Evolutionary conservation across 768 basidiomycete species (phyloP), one percentile per base, ranked within the genome.

Genomic region (Lactarius akahatsu): DNA sequence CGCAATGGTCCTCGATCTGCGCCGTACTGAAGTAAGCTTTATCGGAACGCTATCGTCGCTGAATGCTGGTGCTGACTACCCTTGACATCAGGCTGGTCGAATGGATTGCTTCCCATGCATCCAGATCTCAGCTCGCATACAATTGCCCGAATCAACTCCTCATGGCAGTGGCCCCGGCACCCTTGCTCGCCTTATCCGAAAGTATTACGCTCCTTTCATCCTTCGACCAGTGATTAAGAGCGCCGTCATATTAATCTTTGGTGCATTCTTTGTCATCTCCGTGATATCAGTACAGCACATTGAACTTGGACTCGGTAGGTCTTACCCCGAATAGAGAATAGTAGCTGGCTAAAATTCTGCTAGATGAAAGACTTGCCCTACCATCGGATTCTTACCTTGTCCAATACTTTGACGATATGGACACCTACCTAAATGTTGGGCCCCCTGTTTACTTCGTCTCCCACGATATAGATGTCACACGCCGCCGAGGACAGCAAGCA

Each of bases 391-490:
- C 97, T 0, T 95, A 98, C 76, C 84, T 99, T 47, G 84, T 96
- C 26, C 77, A 83, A 18, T 99, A 98, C 79, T 99, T 98, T 78
- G 84, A 98, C 77, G 85, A 87, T 54, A 74, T 98, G 47, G 95
- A 98, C 72, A 79, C 80, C 0, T 97, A 94, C 75, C 80, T 98
- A 54, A 92, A 98, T 69, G 82, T 98, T 64, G 97, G 97, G 23
- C 96, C 97, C 9, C 97, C 97, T 0, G 93, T 98, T n/a, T 99
- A 97, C 79, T 98, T 99, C 73, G 91, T 98, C 57, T 82, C 88
- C 7, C 83, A 85, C 26, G 82, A 85, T 67, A 73, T 90, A 54
- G 83, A 97, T 72, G 86, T 89, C 16, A 87, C 88, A 0, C 77
- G 81, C 36, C 85, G 92, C 38, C 65, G 75, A 2, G 90, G 87